Evolutionary conservation across 768 basidiomycete genomes (phyloP), one percentile per base, ranked within the genome.

Genomic region (Termitomyces sp.): DNA sequence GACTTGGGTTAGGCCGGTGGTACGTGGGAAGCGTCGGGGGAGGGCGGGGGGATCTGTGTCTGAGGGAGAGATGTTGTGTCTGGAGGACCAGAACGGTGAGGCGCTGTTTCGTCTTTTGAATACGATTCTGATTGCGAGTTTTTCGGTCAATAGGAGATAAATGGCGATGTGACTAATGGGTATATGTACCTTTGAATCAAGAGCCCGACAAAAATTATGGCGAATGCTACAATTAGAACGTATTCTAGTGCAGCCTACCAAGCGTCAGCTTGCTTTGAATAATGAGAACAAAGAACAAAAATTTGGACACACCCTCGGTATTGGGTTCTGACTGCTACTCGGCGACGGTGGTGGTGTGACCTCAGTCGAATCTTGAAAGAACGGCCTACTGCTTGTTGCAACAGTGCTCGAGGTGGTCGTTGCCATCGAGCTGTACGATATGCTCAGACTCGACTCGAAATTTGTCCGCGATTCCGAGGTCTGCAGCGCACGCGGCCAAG

Each of bases 211-310:
- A 70, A 43, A 9, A 72, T 47, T 0, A 68, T 19, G 9, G 72
- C 38, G 7, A 62, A 68, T 6, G 68, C 61, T 9, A 61, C 64
- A 9, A 71, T 58, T 50, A 74, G 67, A 7, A 70, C 52, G 42
- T 69, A 74, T 62, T 71, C 68, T 17, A 75, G 52, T 8, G 69
- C 64, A 37, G 65, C 47, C 73, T 75, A 35, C 16, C 37, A 19
- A 25, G 4, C 7, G 31, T 32, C 32, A 40, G 11, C 8, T 52
- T 19, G 4, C 7, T 59, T 53, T 11, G 38, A 11, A 23, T 17
- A 27, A 27, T 49, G 5, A 21, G 2, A 11, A 38, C 7, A 10
- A 56, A 10, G 6, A 21, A 27, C 9, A 40, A 52, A 21, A 10
- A 7, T 17, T 29, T 7, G 23, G 25, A 53, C 63, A 43, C 46